Evolutionary conservation across 2,329 filamentous ascomycete species (phyloP).

Genomic region (Phoma herbarum): DNA sequence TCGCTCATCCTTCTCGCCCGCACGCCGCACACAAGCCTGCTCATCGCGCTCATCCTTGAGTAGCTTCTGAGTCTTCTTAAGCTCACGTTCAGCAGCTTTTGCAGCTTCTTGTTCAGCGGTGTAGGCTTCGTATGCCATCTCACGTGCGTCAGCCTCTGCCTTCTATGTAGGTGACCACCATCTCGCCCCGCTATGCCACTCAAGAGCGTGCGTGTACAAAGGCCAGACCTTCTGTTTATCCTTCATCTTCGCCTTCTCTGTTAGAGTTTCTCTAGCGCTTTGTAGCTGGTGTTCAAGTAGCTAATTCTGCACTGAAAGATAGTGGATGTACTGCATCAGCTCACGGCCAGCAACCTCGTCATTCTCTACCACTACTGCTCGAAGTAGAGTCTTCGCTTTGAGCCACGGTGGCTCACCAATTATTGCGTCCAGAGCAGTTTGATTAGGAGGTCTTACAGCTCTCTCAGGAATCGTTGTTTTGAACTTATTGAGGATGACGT

Average conservation of each 20-base stretch:
- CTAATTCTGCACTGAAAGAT: constrained; percentile 3
- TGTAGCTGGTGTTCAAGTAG: constrained; percentile 2
- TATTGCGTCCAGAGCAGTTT: constrained; percentile 1
- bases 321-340: constrained; percentile 2
- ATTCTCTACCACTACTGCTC: constrained; percentile 1
- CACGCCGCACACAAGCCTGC: not conserved
- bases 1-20: not conserved
- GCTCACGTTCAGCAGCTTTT: constrained; percentile 5
- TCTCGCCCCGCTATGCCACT: constrained; percentile 7
- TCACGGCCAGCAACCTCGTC: not conserved
- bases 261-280: not conserved
- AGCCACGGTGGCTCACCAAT: constrained; percentile 7
- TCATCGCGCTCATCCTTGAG: constrained; percentile 6
- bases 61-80: constrained; percentile 3
- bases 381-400: constrained; percentile 14
- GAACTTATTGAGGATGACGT: constrained; percentile 14
- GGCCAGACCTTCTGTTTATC: not conserved
- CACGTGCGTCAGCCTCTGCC: constrained; percentile 1
- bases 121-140: not conserved
- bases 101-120: not conserved
- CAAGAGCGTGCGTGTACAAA: constrained; percentile 1
- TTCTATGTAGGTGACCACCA: constrained; percentile 9
- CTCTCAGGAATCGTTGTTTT: not conserved
- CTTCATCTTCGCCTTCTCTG: not conserved
- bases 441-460: not conserved